Base-by-base conservation (phyloP, 371 early-diverging fungal species). In the Mucor piriformis region DNA sequence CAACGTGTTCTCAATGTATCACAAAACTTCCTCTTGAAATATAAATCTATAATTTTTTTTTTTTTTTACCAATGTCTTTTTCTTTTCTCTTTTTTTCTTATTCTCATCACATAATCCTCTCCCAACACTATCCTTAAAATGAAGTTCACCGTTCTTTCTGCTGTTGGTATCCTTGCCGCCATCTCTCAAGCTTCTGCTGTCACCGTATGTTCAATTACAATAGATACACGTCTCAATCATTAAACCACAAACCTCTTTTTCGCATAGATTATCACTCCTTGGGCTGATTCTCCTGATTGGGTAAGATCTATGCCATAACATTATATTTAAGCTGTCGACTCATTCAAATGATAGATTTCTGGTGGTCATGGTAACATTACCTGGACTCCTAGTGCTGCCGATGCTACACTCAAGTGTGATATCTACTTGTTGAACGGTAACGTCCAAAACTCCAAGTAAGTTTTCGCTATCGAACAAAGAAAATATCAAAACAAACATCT, bases 361-460 rank as follows among this genome's bases (percentile, higher is more conserved):
- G 79, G 79, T 56, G 76, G 70, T 20, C 61, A 64, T 46, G 79
- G 79, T 52, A 55, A 69, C 49, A 75, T 79, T 55, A 73, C 76
- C 42, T 79, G 79, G 79, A 79, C 37, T 15, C 33, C 60, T 8
- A 63, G 65, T 29, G 51, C 63, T 24, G 51, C 72, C 29, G 77
- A 77, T 25, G 67, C 64, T 44, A 50, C 23, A 38, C 38, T 59
- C 42, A 67, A 73, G 52, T 78, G 78, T 55, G 73, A 72, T 37
- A 78, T 78, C 27, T 73, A 78, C 52, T 33, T 78, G 67, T 59
- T 78, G 69, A 74, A 69, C 32, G 78, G 78, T 54, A 64, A 72
- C 21, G 44, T 54, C 48, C 70, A 53, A 27, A 78, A 74, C 49
- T 66, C 74, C 43, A 74, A 77, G 77, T 77, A 73, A 64, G 64